Conservation (phyloP, 805 yeast species). For the Metschnikowia lochheadii region DNA sequence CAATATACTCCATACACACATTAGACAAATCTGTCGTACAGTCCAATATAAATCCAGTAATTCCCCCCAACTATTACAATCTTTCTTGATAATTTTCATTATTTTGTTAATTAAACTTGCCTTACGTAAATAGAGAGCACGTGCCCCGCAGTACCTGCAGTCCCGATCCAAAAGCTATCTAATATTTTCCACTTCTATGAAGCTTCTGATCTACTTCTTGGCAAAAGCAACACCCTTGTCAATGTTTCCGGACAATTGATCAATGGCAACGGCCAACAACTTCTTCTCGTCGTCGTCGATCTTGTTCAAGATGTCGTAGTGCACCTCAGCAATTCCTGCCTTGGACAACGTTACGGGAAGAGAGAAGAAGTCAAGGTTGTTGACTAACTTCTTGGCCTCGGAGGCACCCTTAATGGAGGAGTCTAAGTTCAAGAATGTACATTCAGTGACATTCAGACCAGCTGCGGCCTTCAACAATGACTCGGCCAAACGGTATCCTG, state of each 20-base stretch:
- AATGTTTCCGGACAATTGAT: slow-evolving; percentile 52
- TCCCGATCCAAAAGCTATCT: no score
- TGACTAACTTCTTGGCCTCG: slow-evolving; percentile 45
- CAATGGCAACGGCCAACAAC: slow-evolving; percentile 49
- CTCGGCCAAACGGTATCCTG: slow-evolving; percentile 79
- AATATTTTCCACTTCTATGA: not conserved
- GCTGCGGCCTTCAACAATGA: slow-evolving; percentile 35
- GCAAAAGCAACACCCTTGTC: slow-evolving; percentile 54
- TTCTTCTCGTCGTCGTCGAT: slow-evolving; percentile 51
- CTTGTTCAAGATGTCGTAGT: slow-evolving; percentile 48
- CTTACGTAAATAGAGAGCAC: not conserved
- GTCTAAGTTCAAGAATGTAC: slow-evolving; percentile 52
- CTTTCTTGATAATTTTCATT: no score
- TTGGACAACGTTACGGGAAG: slow-evolving; percentile 55
- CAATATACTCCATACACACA: no score
- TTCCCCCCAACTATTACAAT: no score
- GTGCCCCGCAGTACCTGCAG: not conserved
- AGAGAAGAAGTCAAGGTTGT: slow-evolving; percentile 51
- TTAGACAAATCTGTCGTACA: no score
- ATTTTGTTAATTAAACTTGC: no score
- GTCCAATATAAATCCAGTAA: no score
- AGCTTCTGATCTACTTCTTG: slow-evolving; percentile 8
- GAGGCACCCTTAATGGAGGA: slow-evolving; percentile 46
- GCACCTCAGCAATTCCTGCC: slow-evolving; percentile 54
- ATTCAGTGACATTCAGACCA: slow-evolving; percentile 35